Evolutionary conservation across 2,329 filamentous ascomycete species (phyloP), one percentile per base, ranked within the genome.

Genomic region (Dendryphion nanum): DNA sequence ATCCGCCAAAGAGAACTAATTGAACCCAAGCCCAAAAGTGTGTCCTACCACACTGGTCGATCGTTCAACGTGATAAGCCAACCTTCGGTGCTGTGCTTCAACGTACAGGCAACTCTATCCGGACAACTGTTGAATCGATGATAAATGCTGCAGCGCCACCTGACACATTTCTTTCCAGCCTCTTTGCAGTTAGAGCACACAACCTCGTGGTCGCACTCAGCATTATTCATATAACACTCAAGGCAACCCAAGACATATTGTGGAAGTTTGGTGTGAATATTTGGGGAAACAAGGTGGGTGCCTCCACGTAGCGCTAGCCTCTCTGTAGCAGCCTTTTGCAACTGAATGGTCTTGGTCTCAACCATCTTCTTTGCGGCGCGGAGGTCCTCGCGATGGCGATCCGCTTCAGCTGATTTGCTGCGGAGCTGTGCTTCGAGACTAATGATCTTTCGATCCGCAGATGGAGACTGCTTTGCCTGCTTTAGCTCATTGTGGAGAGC

Each of bases 91-190:
- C 43, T 35, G 34, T 64, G 61, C 0, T 42, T 38, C 18, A 62
- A 32, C 2, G 37, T 37, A 39, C 61, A 64, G 2, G 20, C 8
- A 6, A 48, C 53, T 1, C 37, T 16, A 5, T 47, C 40, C 2
- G 48, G 33, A 24, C 61, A 64, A 1, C 53, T 21, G 16, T 48
- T 53, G 2, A 55, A 30, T 17, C 49, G 42, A 16, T 63, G 57
- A 24, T 47, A 44, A 12, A 57, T 18, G 4, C 49, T 52, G 37
- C 61, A 64, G 19, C 50, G 53, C 57, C 57, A 63, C 2, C 61
- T 48, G 3, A 40, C 37, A 30, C 61, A 64, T 5, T 26, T 37
- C 6, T 42, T 29, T 8, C 45, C 40, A 5, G 41, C 42, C 6
- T 53, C 49, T 1, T n/a, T 30, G 30, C 61, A 64, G 32, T 44